Percentiles rank a stretch among this genome's conserved stretches.
Conservation (phyloP, 2,329 filamentous ascomycete species). For the Cladosporium sp. region DNA sequence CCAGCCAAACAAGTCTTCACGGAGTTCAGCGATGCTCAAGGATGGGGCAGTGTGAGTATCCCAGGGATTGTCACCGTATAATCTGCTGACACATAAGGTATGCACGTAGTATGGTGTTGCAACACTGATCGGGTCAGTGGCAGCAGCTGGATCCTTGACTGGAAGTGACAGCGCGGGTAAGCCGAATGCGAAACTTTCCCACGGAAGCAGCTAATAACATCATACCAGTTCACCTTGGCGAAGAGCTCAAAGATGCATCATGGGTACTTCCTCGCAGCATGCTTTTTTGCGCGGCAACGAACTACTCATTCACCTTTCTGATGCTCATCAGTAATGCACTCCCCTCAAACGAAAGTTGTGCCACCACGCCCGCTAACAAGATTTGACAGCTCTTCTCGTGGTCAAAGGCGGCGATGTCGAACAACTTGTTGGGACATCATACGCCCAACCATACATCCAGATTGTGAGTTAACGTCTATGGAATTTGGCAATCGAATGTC, state of each 20-base stretch:
- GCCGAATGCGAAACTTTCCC: not conserved
- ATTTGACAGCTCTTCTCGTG: conserved; percentile 14
- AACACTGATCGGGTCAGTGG: conserved; percentile 10
- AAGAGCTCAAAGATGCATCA: conserved; percentile 19
- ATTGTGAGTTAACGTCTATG: conserved; percentile 1
- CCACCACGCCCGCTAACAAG: not conserved
- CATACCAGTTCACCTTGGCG: conserved; percentile 14
- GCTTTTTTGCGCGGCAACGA: conserved; percentile 16
- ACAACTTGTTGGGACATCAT: conserved; percentile 21
- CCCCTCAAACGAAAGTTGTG: not conserved
- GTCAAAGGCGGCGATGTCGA: conserved; percentile 29
- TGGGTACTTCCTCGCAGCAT: conserved; percentile 22
- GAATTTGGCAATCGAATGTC: too few relatives aligned
- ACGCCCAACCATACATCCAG: conserved; percentile 14
- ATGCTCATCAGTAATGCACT: not conserved
- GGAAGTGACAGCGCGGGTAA: conserved; percentile 15
- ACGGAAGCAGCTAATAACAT: not conserved
- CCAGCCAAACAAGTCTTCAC: conserved; percentile 30
- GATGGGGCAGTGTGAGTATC: conserved; percentile 30
- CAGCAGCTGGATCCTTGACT: conserved; percentile 10
- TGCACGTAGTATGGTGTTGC: conserved; percentile 1
- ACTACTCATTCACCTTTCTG: conserved; percentile 7
- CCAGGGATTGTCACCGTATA: too few relatives aligned
- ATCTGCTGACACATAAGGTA: not conserved
- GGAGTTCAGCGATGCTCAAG: conserved; percentile 34